A percentile compares a stretch with the other conserved stretches of the same genome.
These are phyloP conservation scores for Herpomyces periplanetae DNA, from an alignment of 2,329 filamentous ascomycete species.

Conservation along the genomic window DNA sequence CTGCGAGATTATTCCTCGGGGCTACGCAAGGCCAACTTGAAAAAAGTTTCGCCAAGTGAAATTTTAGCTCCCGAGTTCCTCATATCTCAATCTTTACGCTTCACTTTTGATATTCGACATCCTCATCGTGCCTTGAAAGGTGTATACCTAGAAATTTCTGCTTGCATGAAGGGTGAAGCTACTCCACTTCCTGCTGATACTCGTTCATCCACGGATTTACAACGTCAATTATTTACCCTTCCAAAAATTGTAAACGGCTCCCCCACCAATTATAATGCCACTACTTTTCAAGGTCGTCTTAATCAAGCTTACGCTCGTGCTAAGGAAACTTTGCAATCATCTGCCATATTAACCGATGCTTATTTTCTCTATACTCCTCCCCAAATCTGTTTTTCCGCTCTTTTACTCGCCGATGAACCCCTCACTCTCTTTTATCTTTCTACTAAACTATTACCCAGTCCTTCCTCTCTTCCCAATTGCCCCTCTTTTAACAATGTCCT, in stretches of 20 bases:
- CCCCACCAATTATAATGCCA: too few species aligned
- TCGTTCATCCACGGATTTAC: conserved; percentile 1
- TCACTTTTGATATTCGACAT: conserved; percentile 69
- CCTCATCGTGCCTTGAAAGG: conserved; percentile 63
- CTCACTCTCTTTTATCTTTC: conserved; percentile 13
- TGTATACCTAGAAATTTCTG: conserved; percentile 37
- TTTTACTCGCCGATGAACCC: conserved; percentile 30
- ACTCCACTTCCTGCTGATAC: conserved; percentile 6
- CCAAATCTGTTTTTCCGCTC: conserved; percentile 57
- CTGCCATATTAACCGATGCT: conserved; percentile 56
- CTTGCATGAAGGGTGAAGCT: conserved; percentile 20
- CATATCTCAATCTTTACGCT: conserved; percentile 60
- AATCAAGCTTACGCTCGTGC: conserved; percentile 28
- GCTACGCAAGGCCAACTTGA: conserved; percentile 8
- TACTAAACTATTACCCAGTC: conserved; percentile 7
- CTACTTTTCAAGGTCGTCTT: conserved; percentile 10
- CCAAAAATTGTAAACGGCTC: too few species aligned
- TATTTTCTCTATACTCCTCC: conserved; percentile 86
- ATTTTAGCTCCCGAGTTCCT: conserved; percentile 72
- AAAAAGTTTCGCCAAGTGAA: conserved; percentile 20
- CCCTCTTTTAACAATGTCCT: conserved; percentile 7
- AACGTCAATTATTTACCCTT: too few species aligned
- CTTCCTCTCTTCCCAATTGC: conserved; percentile 4
- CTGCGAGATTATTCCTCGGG: conserved; percentile 17
- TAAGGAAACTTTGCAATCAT: conserved; percentile 16